Evolutionary conservation across 2,329 filamentous ascomycete species (phyloP), one percentile per base, ranked within the genome.

Genomic region (Epichloe coenophiala): DNA sequence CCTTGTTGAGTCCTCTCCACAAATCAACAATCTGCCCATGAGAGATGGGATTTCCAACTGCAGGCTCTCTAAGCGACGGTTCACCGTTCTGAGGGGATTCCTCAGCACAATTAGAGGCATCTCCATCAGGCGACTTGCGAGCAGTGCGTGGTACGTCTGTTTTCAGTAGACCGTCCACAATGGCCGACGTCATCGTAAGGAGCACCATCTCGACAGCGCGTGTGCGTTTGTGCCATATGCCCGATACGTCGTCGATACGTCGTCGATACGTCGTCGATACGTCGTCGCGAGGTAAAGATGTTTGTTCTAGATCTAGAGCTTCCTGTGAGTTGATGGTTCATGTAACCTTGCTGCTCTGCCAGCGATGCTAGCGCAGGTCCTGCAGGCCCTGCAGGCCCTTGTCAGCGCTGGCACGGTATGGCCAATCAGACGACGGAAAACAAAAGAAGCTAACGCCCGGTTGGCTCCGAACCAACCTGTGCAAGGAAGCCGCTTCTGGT

Each of bases 121-220:
- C 38, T 8, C 44, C 49, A 33, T 39, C 45, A 44, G 15, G 44
- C 48, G 15, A 51, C 37, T 31, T 51, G n/a, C 19, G 11, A 12
- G 43, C 54, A 44, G 17, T 17, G 23, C 31, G 5, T 6, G 47
- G 35, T 4, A 11, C 38, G 21, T 57, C 63, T 13, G 69, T 54
- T 52, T 58, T 64, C 15, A 70, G 59, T 11, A 90, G 61, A 0
- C 76, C 83, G 63, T 80, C 78, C 67, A 83, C 78, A 33, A 87
- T 79, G 57, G 77, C 71, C 58, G 77, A 65, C 4, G 85, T 90
- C 73, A 88, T 84, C n/a, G 82, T 86, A 41, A 93, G 78, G 42
- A 86, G 72, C 17, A 90, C 85, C 86, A 91, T 91, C 3, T 4
- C 54, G 50, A 37, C 23, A 40, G 17, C 17, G 38, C 13, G 2